Conservation (phyloP, 139 green algal genomes). For the Coelastrella sp. region DNA sequence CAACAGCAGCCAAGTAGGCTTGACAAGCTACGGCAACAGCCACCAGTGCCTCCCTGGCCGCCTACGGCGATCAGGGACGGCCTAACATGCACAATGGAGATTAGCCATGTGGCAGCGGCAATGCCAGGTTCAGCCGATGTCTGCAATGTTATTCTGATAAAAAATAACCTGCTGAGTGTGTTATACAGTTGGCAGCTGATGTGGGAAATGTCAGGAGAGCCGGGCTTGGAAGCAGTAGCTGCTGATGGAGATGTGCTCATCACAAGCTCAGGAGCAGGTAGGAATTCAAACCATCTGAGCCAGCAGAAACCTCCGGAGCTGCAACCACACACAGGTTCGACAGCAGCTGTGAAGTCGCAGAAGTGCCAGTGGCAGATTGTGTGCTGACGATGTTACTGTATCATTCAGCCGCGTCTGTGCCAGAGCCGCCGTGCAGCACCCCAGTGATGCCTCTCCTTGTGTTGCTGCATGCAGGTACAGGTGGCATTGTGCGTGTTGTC, state of each 20-base stretch:
- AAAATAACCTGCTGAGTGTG: constrained; percentile 37
- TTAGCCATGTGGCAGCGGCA: constrained; percentile 31
- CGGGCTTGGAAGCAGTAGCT: neutral
- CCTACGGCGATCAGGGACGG: neutral
- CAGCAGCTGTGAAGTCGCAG: too few relatives aligned
- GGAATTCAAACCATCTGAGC: neutral
- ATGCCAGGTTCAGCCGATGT: constrained; percentile 18
- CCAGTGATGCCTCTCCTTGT: neutral
- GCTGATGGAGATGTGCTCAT: constrained; percentile 14
- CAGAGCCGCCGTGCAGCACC: neutral
- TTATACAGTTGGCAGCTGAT: constrained; percentile 48
- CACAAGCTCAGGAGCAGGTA: neutral
- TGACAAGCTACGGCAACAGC: neutral
- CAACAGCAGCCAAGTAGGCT: neutral
- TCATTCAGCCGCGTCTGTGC: too few relatives aligned
- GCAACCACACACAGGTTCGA: too few relatives aligned
- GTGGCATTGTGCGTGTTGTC: constrained; percentile 21
- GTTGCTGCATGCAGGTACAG: neutral
- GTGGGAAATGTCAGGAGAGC: neutral
- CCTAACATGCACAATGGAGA: constrained; percentile 47
- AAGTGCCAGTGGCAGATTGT: too few relatives aligned
- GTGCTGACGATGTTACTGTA: too few relatives aligned
- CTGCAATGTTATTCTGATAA: constrained; percentile 14
- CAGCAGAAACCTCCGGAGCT: too few relatives aligned
- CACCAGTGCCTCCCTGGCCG: constrained; percentile 4